Base-by-base conservation (phyloP, 1,139 yeast species). In the Hemisphaericaspora xylanilytica region DNA sequence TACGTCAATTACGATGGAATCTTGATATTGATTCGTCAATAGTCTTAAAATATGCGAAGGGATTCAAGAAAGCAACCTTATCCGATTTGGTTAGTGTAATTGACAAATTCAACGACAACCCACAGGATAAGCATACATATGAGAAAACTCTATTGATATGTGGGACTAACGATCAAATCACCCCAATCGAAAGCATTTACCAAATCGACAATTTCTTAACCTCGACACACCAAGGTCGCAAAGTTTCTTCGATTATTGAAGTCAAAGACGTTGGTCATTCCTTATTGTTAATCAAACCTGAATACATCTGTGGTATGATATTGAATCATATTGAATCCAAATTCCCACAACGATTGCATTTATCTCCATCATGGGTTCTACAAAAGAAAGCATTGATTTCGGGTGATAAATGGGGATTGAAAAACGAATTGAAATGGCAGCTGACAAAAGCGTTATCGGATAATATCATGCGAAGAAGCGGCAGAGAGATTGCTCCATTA, bases 381-480 rank as follows among this genome's bases (percentile, higher is more conserved):
- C 70, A 73, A 38, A 67, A 75, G 15, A 78, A 81, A 51, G 86
- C 86, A 2, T 72, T 75, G 40, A 70, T 78, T 4, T 72, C 79
- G 14, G 84, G 84, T 1, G 84, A 78, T 50, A 85, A 85, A 57
- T 85, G 92, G 92, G 86, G 89, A 22, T 61, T 85, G 45, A 85
- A 85, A 56, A 85, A 85, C 53, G 86, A 82, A 53, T 70, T 67
- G 43, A 85, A 85, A 55, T 85, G 94, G 94, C 69, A 73, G 53
- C 63, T 70, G 30, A 67, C 80, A 4, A 69, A 70, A 37, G 70
- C 81, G 0, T 67, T 80, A 1, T 81, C 74, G 27, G 62, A 47
- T 34, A 71, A 67, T 37, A 65, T 78, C 14, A 55, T 65, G 4
- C 65, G 79, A 30, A 35, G 13, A 17, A 42, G 41, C 4, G 40